Evolutionary conservation across 306 rosid genomes (phyloP).

Genomic region (Cicer bijugum): DNA sequence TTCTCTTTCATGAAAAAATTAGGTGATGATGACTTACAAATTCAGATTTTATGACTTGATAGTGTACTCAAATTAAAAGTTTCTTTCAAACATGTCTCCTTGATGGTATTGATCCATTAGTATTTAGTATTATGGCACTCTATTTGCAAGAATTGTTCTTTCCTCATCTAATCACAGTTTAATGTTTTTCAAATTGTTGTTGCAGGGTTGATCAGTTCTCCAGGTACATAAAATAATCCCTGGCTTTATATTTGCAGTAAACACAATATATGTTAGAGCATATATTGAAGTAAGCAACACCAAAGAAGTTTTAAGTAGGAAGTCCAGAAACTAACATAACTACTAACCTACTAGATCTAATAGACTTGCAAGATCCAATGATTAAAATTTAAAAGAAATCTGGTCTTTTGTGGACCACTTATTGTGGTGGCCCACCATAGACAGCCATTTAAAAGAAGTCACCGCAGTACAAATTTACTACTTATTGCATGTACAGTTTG

Average conservation of each 20-base stretch:
- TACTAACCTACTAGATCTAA: not conserved
- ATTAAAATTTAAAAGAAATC: too few species aligned
- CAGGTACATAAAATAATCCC: constrained; percentile 60
- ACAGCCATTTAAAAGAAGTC: not conserved
- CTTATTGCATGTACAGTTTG: constrained; percentile 3
- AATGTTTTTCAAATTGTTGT: constrained; percentile 47
- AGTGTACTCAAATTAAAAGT: constrained; percentile 33
- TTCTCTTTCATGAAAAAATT: constrained; percentile 91
- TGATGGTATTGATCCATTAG: constrained; percentile 36
- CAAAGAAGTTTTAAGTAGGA: not conserved
- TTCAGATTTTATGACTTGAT: constrained; percentile 18
- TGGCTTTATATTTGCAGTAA: constrained; percentile 31
- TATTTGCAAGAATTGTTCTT: constrained; percentile 37
- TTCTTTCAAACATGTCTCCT: constrained; percentile 33
- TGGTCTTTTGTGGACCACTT: too few species aligned
- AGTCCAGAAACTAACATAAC: not conserved
- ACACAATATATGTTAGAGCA: constrained; percentile 29
- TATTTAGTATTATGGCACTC: constrained; percentile 38
- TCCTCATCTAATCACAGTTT: constrained; percentile 40
- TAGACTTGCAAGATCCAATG: too few species aligned
- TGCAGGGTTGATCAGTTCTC: constrained; percentile 91
- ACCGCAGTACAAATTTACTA: not conserved
- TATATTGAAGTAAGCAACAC: not conserved
- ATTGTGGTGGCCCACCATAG: too few species aligned
- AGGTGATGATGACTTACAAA: constrained; percentile 63